A percentile compares a stretch with the other conserved stretches of the same genome.
Conservation (phyloP, 2,329 filamentous ascomycete species). For the Trichoderma endophyticum region DNA sequence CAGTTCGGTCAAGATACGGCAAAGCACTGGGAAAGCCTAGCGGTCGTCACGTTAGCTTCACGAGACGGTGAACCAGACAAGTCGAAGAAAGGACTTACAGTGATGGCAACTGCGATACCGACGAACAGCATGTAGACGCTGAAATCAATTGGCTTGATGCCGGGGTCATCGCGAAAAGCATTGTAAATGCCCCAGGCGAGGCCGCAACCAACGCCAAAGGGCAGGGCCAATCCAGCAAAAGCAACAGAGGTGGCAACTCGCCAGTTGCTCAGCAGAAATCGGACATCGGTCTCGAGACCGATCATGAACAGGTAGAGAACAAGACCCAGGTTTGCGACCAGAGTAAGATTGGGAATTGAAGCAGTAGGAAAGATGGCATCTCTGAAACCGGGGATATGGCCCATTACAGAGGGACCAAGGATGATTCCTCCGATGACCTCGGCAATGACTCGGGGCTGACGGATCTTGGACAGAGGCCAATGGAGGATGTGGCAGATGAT, state of each 20-base stretch:
- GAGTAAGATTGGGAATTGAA: slow-evolving; percentile 71
- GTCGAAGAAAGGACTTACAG: slow-evolving; percentile 35
- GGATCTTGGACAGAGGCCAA: slow-evolving; percentile 71
- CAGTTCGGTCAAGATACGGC: slow-evolving; percentile 87
- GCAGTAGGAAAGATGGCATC: slow-evolving; percentile 70
- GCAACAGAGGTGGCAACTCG: slow-evolving; percentile 73
- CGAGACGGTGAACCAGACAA: slow-evolving; percentile 61
- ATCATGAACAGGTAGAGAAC: slow-evolving; percentile 86
- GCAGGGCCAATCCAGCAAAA: slow-evolving; percentile 73
- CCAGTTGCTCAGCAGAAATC: slow-evolving; percentile 77
- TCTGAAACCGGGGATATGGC: slow-evolving; percentile 76
- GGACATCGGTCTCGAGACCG: slow-evolving; percentile 80
- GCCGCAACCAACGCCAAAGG: slow-evolving; percentile 77
- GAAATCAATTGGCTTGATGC: slow-evolving; percentile 44
- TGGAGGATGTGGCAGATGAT: slow-evolving; percentile 57
- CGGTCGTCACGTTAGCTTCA: slow-evolving; percentile 65
- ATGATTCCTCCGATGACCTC: slow-evolving; percentile 84
- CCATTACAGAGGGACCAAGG: slow-evolving; percentile 83
- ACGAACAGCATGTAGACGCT: slow-evolving; percentile 68
- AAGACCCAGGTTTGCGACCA: slow-evolving; percentile 80
- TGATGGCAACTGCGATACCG: slow-evolving; percentile 90
- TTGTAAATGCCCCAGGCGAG: slow-evolving; percentile 80
- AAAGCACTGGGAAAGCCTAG: slow-evolving; percentile 77
- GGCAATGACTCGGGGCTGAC: slow-evolving; percentile 78
- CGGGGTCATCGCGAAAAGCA: slow-evolving; percentile 55